These are phyloP conservation scores for Colletotrichum liriopes DNA, from an alignment of 2,329 filamentous ascomycete genomes.

Conservation along the genomic window DNA sequence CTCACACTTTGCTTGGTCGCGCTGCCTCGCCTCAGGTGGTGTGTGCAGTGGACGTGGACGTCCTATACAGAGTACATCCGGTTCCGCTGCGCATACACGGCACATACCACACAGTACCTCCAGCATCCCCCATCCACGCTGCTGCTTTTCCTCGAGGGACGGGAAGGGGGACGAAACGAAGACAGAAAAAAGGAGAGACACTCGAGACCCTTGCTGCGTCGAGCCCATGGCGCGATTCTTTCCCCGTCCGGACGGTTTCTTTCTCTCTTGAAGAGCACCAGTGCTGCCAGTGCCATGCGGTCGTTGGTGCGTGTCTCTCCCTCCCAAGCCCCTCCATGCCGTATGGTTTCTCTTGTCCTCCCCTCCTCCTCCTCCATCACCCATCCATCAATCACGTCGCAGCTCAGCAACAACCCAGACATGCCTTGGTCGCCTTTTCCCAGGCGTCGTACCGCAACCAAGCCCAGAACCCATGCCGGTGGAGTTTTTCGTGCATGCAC, in stretches of 20 bases:
- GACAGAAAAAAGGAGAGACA: constrained; percentile 6
- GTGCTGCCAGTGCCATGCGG: constrained; percentile 17
- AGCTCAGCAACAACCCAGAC: neutral
- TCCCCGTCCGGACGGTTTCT: neutral
- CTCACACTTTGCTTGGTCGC: no score
- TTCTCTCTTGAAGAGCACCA: constrained; percentile 4
- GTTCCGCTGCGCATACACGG: neutral
- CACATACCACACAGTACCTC: neutral
- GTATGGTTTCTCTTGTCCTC: neutral
- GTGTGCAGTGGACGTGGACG: no score
- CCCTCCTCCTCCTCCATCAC: neutral
- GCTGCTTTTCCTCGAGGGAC: neutral
- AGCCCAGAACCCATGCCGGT: constrained; percentile 1
- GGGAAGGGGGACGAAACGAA: no score
- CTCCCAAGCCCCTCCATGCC: neutral
- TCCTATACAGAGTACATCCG: no score
- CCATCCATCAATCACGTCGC: neutral
- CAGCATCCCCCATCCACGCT: neutral
- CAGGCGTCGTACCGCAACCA: constrained; percentile 5
- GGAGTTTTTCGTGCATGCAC: constrained; percentile 20
- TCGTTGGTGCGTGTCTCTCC: constrained; percentile 18
- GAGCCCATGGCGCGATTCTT: constrained; percentile 1
- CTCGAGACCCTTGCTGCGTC: constrained; percentile 35
- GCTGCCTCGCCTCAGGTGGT: no score
- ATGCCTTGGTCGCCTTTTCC: neutral